Percentiles rank a stretch among this genome's conserved stretches.
phyloP scores from a whole-genome alignment of 148 eudicot species.

The Persicaria maculosa region DNA sequence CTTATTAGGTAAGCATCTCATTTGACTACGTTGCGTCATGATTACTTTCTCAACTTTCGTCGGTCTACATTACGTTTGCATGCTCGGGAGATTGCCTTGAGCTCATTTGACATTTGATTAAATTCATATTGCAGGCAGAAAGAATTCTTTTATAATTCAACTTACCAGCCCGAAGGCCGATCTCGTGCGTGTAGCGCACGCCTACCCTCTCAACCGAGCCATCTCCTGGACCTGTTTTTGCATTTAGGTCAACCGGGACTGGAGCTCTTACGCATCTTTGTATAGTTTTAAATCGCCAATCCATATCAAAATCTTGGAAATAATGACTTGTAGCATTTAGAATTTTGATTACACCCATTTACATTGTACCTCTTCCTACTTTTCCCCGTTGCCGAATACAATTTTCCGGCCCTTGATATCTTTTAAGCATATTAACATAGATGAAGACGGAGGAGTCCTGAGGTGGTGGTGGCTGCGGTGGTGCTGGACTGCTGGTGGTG shows the following conservation, averaged over 20 bases:
- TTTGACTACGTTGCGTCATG: not conserved
- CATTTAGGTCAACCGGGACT: conserved; percentile 5
- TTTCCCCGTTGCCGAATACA: conserved; percentile 5
- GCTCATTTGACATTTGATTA: not conserved
- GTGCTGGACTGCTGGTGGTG: too few species aligned
- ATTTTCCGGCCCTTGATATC: not conserved
- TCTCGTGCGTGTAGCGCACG: not conserved
- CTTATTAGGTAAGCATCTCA: conserved; percentile 18
- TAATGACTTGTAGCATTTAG: conserved; percentile 1
- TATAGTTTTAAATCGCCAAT: not conserved
- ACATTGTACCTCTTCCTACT: not conserved
- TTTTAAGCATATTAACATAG: not conserved
- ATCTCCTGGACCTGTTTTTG: conserved; percentile 6
- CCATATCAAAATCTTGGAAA: not conserved
- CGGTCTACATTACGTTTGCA: not conserved
- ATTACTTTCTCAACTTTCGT: not conserved
- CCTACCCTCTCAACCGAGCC: not conserved
- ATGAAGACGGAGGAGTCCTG: not conserved
- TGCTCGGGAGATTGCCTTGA: not conserved
- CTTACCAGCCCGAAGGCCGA: not conserved
- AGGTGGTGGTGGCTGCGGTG: too few species aligned
- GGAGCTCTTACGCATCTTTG: conserved; percentile 4
- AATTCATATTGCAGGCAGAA: not conserved
- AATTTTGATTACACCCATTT: not conserved
- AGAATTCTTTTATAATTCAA: conserved; percentile 7